Conservation (phyloP, 2,329 filamentous ascomycete species). For the Diplodia corticola region DNA sequence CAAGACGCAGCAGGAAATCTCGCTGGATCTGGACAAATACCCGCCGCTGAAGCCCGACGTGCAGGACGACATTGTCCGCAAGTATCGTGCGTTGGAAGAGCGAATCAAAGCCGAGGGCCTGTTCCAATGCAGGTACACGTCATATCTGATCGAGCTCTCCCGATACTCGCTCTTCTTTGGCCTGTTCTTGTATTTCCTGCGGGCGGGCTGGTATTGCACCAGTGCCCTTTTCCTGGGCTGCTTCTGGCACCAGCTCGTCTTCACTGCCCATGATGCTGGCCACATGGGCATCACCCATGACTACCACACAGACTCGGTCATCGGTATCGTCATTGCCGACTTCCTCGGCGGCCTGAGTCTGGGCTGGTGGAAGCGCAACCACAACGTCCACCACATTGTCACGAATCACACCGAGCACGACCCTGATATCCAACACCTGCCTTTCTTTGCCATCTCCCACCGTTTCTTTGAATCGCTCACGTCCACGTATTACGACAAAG, state of each 20-base stretch:
- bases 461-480: conserved; percentile 64
- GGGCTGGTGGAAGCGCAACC: conserved; percentile 96
- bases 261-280: conserved; percentile 90
- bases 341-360: conserved; percentile 86
- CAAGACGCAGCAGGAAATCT: conserved; percentile 72
- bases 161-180: conserved; percentile 71
- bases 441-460: conserved; percentile 67
- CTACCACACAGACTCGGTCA: conserved; percentile 77
- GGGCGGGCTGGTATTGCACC: conserved; percentile 48
- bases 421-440: conserved; percentile 81
- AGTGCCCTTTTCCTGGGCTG: conserved; percentile 75
- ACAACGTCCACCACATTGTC: conserved; percentile 96
- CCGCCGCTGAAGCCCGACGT: conserved; percentile 72
- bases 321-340: conserved; percentile 88
- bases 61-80: conserved; percentile 73
- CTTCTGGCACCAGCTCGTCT: conserved; percentile 94
- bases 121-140: conserved; percentile 79
- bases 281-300: conserved; percentile 97
- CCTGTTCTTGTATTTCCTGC: conserved; percentile 56
- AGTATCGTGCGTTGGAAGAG: conserved; percentile 77
- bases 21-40: conserved; percentile 76
- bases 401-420: conserved; percentile 96
- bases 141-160: conserved; percentile 72
- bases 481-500: conserved; percentile 66
- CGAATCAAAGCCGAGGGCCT: conserved; percentile 72